Evolutionary conservation across 441 rosid genomes (phyloP), one percentile per base, ranked within the genome.

Genomic region (Rhodomyrtus psidioides): DNA sequence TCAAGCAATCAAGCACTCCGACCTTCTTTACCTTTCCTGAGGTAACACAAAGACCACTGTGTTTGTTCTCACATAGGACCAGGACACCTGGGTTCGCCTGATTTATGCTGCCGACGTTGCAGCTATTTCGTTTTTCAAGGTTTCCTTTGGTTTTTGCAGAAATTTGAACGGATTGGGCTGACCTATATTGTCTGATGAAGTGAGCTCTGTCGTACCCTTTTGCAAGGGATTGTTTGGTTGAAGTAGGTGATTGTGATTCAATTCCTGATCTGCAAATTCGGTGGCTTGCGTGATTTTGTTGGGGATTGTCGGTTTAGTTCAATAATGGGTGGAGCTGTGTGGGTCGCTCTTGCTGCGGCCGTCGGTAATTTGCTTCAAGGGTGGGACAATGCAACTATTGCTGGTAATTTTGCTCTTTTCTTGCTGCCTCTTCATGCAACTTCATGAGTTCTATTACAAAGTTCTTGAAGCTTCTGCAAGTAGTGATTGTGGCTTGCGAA

Each of bases 351-450:
- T 86, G 97, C 94, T 89, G 98, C 99, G 83, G 96, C 98, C 85
- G 82, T 97, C 91, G 99, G 99, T 83, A 97, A 97, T 91, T 89
- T 97, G 51, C 88, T 97, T 90, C 99, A 97, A 92, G 99, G 99
- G 92, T 97, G 99, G 99, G 99, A 97, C 90, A 97, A 96, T 92
- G 99, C 99, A 79, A 95, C 98, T 83, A 97, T 97, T 87, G 99
- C 99, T 62, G 99, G 99, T 96, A 89, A 87, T 85, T 82, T 39
- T 74, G 19, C 46, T 49, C 51, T 79, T 70, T 56, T 23, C 39
- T 53, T 39, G 23, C 26, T 27, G 26, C 17, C 34, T 84, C 26
- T 39, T 27, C n/a, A n/a, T n/a, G n/a, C n/a, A n/a, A n/a, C n/a
- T n/a, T n/a, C n/a, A n/a, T n/a, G n/a, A n/a, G n/a, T n/a, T n/a